These are phyloP conservation scores for Annulohypoxylon truncatum DNA, from an alignment of 2,329 filamentous ascomycete species.

Conservation along the genomic window DNA sequence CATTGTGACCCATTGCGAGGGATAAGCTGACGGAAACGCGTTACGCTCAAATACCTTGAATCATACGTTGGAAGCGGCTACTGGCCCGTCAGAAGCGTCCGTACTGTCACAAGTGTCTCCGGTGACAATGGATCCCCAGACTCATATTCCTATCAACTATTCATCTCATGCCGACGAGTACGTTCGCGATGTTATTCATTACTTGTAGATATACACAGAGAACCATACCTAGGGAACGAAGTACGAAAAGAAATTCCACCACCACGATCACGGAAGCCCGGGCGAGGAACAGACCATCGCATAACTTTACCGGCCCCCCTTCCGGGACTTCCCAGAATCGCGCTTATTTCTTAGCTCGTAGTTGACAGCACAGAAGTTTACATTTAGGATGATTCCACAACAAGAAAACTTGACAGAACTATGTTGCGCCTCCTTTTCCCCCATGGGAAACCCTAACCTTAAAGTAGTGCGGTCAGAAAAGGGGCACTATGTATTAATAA, in stretches of 20 bases:
- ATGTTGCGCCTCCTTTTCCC: neutral
- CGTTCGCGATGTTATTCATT: neutral
- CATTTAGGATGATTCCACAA: no score
- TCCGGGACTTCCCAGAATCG: neutral
- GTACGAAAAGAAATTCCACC: slow-evolving; percentile 14
- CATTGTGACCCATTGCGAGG: slow-evolving; percentile 19
- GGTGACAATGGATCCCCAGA: neutral
- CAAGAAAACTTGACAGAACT: neutral
- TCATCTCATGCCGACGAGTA: slow-evolving; percentile 6
- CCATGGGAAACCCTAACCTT: no score
- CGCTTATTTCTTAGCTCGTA: neutral
- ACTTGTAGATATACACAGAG: neutral
- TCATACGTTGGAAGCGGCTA: neutral
- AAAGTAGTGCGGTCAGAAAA: no score
- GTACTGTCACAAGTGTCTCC: slow-evolving; percentile 30
- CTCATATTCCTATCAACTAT: slow-evolving; percentile 26
- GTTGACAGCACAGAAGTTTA: no score
- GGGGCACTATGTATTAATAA: no score
- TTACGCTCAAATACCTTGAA: slow-evolving; percentile 8
- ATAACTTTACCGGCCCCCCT: slow-evolving; percentile 15
- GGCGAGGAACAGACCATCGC: slow-evolving; percentile 18
- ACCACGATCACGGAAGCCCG: slow-evolving; percentile 16
- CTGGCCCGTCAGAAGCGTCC: neutral
- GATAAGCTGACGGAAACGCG: slow-evolving; percentile 3
- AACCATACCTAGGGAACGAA: neutral